These are phyloP conservation scores for Hypomontagnella submonticulosa DNA, from an alignment of 495 filamentous ascomycete genomes.

Conservation along the genomic window DNA sequence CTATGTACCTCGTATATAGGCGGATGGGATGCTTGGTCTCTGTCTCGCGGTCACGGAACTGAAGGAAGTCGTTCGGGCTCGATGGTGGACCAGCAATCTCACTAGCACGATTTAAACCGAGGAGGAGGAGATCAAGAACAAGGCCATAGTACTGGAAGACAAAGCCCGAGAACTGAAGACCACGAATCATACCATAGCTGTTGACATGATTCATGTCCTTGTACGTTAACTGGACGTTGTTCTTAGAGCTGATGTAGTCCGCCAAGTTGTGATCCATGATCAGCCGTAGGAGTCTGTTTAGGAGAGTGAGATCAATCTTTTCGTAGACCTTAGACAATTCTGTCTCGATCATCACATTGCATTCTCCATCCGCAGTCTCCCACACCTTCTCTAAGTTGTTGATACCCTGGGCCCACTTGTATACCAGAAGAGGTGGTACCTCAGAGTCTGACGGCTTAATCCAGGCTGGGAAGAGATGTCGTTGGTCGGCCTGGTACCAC, in stretches of 20 bases:
- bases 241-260: conserved; percentile 99
- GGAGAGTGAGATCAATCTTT: conserved; percentile 96
- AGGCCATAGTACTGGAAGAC: conserved; percentile 99
- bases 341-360: conserved; percentile 99
- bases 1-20: conserved; percentile 96
- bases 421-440: conserved; percentile 94
- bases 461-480: conserved; percentile 97
- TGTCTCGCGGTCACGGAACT: conserved; percentile 91
- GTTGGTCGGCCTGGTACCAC: conserved; percentile 99
- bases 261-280: conserved; percentile 99
- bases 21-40: conserved; percentile 95
- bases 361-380: conserved; percentile 94
- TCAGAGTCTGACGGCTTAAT: conserved; percentile 99
- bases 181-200: conserved; percentile 97
- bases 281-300: conserved; percentile 90
- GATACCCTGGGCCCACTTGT: conserved; percentile 99
- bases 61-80: conserved; percentile 96
- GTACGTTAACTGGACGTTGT: conserved; percentile 98
- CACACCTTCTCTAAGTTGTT: conserved; percentile 99
- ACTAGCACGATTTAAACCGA: conserved; percentile 92
- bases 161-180: conserved; percentile 96
- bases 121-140: conserved; percentile 91
- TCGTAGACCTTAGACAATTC: conserved; percentile 99
- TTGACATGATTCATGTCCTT: conserved; percentile 99
- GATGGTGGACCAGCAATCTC: conserved; percentile 98